Evolutionary conservation across 2,329 filamentous ascomycete genomes (phyloP), one percentile per base, ranked within the genome.

Genomic region (Colletotrichum chlorophyti): DNA sequence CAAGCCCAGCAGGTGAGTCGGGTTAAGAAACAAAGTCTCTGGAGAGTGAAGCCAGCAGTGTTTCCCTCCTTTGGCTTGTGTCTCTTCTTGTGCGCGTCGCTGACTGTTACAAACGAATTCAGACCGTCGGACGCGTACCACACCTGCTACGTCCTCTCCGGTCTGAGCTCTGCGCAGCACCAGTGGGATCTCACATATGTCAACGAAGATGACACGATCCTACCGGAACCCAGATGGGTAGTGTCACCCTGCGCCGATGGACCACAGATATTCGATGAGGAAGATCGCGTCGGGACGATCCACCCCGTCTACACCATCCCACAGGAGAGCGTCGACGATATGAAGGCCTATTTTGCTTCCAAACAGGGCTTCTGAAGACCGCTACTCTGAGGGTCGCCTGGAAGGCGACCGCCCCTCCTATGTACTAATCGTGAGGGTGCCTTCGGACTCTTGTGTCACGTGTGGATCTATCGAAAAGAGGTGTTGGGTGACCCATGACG

Each of bases 281-380:
- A 80, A 57, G 91, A 96, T 76, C 78, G 85, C 35, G 81, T 97
- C 48, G 79, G 77, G 48, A 79, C 89, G 14, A 82, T 91, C 34
- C 92, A 97, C 74, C 94, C 94, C 2, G 83, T 97, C 23, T 97
- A 91, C 75, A 89, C 91, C 62, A 88, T 97, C 64, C 91, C 93
- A 5, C 86, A 90, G 72, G 80, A 84, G 61, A 82, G 82, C 50
- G 90, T 88, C 51, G 83, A 88, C 65, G 79, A 79, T 29, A 86
- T 89, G 64, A 83, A 84, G 71, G 75, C 74, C 60, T 91, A 90
- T 74, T 93, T 88, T 72, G 77, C 80, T 63, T 75, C 76, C 35
- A 86, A 84, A 70, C 74, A 76, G 51, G 80, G 83, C 11, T 86
- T 88, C 65, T 87, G 14, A 45, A 74, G 34, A 47, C 40, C 32